Base-by-base conservation (phyloP, 441 rosid species). In the Aleurites moluccanus region DNA sequence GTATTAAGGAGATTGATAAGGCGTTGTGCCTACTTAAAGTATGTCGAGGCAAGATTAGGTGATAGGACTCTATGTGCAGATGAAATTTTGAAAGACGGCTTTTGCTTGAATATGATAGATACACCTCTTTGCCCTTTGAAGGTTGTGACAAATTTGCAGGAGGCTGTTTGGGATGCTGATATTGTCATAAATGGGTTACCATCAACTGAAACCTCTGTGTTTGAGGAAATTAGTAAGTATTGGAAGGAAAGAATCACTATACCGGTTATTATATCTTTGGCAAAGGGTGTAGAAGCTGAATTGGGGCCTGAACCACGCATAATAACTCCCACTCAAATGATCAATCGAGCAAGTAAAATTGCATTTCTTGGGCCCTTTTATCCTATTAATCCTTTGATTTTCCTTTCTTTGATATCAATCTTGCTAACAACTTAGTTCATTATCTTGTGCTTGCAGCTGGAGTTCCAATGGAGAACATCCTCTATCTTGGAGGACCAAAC, bases 151-250 rank as follows among this genome's bases (percentile, higher is more conserved):
- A 96, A 92, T 83, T 82, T 96, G 84, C 99, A 92, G 78, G 99
- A 96, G 85, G 99, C 98, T 72, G 95, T 92, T 33, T 96, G 99
- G 98, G 99, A 96, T 87, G 98, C 99, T 25, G 99, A 96, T 83
- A 80, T 96, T 60, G 97, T 96, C 56, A 88, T 96, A 42, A 96
- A 96, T 83, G 99, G 96, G 27, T 82, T 96, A 88, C 99, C 99
- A 28, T 96, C 99, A 5, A 93, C 98, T 0, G 98, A 96, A 79
- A 92, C 98, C 10, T 77, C 71, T 0, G 97, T 96, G 73, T 96
- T 96, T 76, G 93, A 93, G 82, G 97, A 93, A 83, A 93, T 96
- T 61, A 91, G 88, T 56, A 83, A 60, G 69, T 96, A 92, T 70
- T 96, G 99, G 99, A 85, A 93, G 80, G 98, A 96, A 81, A 89